phyloP scores from a whole-genome alignment of 2,329 filamentous ascomycete species.

The Exophiala sp. region DNA sequence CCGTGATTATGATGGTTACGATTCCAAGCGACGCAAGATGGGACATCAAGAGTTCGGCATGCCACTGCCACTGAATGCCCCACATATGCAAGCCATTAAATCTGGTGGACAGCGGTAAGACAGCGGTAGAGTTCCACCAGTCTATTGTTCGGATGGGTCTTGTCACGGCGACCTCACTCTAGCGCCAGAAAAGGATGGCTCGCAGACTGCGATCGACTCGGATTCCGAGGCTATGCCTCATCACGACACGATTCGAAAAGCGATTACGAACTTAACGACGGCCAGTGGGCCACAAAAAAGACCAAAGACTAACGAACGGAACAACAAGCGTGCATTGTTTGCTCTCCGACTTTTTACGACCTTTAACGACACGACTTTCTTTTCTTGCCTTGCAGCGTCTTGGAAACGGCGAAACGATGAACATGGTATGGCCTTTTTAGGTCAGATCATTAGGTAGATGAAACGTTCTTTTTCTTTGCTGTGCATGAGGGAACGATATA shows the following conservation, averaged over 20 bases:
- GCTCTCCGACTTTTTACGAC: slow-evolving; percentile 21
- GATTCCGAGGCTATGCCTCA: slow-evolving; percentile 16
- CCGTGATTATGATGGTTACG: slow-evolving; percentile 55
- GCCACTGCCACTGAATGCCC: slow-evolving; percentile 40
- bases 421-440: slow-evolving; percentile 14
- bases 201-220: slow-evolving; percentile 11
- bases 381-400: slow-evolving; percentile 17
- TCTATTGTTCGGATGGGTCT: slow-evolving; percentile 12
- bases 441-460: slow-evolving; percentile 19
- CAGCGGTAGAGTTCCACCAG: neutral
- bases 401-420: slow-evolving; percentile 19
- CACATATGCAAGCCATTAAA: slow-evolving; percentile 43
- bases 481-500: slow-evolving; percentile 27
- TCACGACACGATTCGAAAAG: slow-evolving; percentile 25
- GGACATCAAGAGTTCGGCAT: slow-evolving; percentile 55
- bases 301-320: slow-evolving; percentile 26
- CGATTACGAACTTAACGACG: slow-evolving; percentile 29
- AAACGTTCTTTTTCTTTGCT: slow-evolving; percentile 15
- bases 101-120: slow-evolving; percentile 33
- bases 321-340: slow-evolving; percentile 26
- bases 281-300: slow-evolving; percentile 22
- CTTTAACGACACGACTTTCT: slow-evolving; percentile 29
- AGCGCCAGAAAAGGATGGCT: slow-evolving; percentile 16
- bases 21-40: slow-evolving; percentile 76
- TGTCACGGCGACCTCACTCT: slow-evolving; percentile 9